Evolutionary conservation across 225 moss, liverwort and hornwort species (phyloP).

Genomic region (Ulota crispa): DNA sequence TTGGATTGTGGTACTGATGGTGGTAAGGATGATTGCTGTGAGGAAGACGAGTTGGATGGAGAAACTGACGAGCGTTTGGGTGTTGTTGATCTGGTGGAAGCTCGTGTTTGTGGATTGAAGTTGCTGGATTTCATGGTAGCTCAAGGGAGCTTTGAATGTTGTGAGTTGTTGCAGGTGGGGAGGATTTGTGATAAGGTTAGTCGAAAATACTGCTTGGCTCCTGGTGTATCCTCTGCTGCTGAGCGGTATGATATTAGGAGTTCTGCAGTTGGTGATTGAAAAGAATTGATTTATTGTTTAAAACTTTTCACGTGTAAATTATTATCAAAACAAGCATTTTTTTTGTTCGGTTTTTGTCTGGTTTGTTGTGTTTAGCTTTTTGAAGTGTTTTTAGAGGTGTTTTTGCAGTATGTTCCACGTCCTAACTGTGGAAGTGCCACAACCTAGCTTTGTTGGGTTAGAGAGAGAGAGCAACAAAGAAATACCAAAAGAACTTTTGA

Average conservation of each 20-base stretch:
- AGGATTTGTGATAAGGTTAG: conserved; percentile 14
- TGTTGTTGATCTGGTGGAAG: not conserved
- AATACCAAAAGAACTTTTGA: no score
- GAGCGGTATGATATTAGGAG: not conserved
- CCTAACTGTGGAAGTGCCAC: no score
- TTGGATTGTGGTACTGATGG: not conserved
- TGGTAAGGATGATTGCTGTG: not conserved
- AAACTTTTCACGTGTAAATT: not conserved
- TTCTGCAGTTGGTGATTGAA: not conserved
- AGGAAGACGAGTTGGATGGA: not conserved
- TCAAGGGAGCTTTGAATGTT: conserved; percentile 13
- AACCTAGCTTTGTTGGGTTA: no score
- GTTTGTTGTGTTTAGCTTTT: not conserved
- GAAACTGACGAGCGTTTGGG: not conserved
- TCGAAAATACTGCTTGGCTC: not conserved
- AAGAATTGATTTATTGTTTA: not conserved
- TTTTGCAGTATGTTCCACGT: no score
- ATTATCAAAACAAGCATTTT: not conserved
- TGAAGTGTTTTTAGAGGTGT: not conserved
- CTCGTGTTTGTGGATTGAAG: conserved; percentile 5
- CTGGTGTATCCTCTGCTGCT: not conserved
- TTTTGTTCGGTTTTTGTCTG: not conserved
- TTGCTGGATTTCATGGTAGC: conserved; percentile 21
- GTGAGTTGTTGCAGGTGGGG: conserved; percentile 21
- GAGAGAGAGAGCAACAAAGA: no score